phyloP scores from a whole-genome alignment of 208 protist species.

The Wallacemonas rigidus region DNA sequence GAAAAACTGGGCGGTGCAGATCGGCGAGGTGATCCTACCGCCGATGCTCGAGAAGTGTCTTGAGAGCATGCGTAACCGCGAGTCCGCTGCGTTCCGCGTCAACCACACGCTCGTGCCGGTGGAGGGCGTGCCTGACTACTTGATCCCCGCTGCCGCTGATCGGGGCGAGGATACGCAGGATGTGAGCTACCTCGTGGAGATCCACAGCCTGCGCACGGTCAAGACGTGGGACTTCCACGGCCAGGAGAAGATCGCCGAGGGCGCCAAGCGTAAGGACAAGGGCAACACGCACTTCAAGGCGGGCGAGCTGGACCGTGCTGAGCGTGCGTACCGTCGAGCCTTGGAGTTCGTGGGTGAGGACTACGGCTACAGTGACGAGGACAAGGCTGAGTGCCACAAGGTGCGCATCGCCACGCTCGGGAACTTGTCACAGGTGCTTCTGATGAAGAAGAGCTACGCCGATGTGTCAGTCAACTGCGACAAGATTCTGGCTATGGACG shows the following conservation, averaged over 20 bases:
- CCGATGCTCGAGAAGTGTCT: slow-evolving; percentile 77
- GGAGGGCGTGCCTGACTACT: slow-evolving; percentile 49
- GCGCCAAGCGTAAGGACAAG: slow-evolving; percentile 63
- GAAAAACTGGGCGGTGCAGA: slow-evolving; percentile 46
- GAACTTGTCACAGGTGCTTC: slow-evolving; percentile 84
- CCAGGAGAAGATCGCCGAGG: slow-evolving; percentile 64
- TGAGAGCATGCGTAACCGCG: slow-evolving; percentile 66
- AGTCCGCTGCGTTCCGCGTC: slow-evolving; percentile 72
- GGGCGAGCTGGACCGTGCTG: slow-evolving; percentile 56
- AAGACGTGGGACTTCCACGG: slow-evolving; percentile 72
- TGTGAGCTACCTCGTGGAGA: slow-evolving; percentile 71
- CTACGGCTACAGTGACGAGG: slow-evolving; percentile 57
- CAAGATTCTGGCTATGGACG: slow-evolving; percentile 69
- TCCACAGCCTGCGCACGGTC: slow-evolving; percentile 58
- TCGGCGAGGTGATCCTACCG: slow-evolving; percentile 71
- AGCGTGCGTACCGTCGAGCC: slow-evolving; percentile 83
- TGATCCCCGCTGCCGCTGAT: slow-evolving; percentile 44
- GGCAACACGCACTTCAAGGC: slow-evolving; percentile 84
- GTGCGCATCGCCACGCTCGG: slow-evolving; percentile 55
- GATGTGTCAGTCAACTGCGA: slow-evolving; percentile 59
- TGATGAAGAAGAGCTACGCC: slow-evolving; percentile 43
- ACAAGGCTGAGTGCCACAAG: slow-evolving; percentile 54
- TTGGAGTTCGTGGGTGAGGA: slow-evolving; percentile 86
- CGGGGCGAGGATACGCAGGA: slow-evolving; percentile 23
- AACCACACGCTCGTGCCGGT: slow-evolving; percentile 37